Evolutionary conservation across 768 basidiomycete genomes (phyloP).

Genomic region (Tulasnella calospora): DNA sequence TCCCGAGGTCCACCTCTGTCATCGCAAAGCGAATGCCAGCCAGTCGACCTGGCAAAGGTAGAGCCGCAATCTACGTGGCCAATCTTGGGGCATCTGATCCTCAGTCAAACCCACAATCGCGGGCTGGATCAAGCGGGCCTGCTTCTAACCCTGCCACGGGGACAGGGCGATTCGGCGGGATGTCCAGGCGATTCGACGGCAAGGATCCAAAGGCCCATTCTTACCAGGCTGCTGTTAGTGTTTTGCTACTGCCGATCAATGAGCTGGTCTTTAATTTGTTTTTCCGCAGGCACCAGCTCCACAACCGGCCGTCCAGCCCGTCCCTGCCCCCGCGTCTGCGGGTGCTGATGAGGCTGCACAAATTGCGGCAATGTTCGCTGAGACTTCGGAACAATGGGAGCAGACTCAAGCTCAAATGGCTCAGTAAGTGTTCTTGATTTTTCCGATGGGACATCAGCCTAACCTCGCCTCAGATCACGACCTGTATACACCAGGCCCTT

Average conservation of each 20-base stretch:
- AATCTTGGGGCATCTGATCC: conserved; percentile 28
- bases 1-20: conserved; percentile 92
- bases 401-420: conserved; percentile 99
- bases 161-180: conserved; percentile 32
- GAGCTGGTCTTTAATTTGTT: background rate
- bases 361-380: conserved; percentile 97
- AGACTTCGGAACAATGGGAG: conserved; percentile 92
- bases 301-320: background rate
- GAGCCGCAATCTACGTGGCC: conserved; percentile 67
- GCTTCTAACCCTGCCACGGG: background rate
- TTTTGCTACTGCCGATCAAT: background rate
- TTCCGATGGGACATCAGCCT: conserved; percentile 33
- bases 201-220: conserved; percentile 53
- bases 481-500: background rate
- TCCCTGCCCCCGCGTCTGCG: background rate
- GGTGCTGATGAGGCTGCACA: conserved; percentile 86
- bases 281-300: background rate
- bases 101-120: background rate
- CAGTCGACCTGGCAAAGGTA: conserved; percentile 73
- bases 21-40: conserved; percentile 88
- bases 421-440: conserved; percentile 68
- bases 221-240: conserved; percentile 26
- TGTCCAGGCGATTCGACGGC: conserved; percentile 87
- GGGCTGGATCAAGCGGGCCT: background rate
- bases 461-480: background rate